Conservation (phyloP, 1,284 basidiomycete genomes). For the Schizophyllum commune region DNA sequence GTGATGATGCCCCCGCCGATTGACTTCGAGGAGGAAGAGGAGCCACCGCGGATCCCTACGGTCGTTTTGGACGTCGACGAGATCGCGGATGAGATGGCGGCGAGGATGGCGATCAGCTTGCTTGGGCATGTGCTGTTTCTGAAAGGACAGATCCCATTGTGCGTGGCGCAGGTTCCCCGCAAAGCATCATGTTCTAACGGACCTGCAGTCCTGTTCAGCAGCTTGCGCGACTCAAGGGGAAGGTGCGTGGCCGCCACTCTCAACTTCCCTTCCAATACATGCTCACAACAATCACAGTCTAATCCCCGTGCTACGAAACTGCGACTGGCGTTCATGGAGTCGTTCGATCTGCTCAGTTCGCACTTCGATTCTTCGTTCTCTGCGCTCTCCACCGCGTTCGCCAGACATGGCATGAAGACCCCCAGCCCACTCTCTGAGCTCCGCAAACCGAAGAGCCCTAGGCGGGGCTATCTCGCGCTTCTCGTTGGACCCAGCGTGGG, state of each 20-base stretch:
- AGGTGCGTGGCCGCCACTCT: constrained; percentile 19
- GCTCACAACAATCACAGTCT: constrained; percentile 19
- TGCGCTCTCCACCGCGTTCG: constrained; percentile 57
- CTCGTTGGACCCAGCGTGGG: constrained; percentile 57
- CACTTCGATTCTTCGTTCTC: constrained; percentile 68
- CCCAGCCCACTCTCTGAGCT: background rate
- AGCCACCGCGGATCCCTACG: constrained; percentile 21
- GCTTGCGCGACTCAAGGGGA: constrained; percentile 38
- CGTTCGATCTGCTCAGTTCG: constrained; percentile 63
- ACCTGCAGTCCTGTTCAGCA: constrained; percentile 52
- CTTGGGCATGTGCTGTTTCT: constrained; percentile 64
- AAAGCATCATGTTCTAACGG: background rate
- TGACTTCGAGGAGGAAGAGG: background rate
- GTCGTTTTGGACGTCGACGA: constrained; percentile 41
- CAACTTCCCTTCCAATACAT: background rate
- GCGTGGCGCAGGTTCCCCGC: constrained; percentile 21
- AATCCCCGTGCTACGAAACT: constrained; percentile 46
- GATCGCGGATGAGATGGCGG: constrained; percentile 51
- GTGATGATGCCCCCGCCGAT: background rate
- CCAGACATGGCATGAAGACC: constrained; percentile 20
- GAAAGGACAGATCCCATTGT: constrained; percentile 74
- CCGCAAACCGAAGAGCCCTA: background rate
- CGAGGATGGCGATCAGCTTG: constrained; percentile 49
- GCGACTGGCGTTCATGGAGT: constrained; percentile 47
- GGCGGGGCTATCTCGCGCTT: constrained; percentile 46